phyloP scores from a whole-genome alignment of 257 asterid genomes.

The Capsicum baccatum region DNA sequence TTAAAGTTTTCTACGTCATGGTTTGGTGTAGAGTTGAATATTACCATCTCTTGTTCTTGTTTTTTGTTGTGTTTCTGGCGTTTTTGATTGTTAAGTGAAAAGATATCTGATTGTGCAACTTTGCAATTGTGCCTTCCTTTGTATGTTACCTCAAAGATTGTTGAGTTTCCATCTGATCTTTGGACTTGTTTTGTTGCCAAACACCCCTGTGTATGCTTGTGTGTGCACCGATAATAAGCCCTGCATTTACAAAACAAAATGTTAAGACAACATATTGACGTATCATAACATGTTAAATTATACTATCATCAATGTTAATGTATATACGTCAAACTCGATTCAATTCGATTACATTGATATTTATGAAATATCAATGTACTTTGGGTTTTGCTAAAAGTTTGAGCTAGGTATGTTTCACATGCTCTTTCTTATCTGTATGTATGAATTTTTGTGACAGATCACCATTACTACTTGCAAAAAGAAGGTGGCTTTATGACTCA shows the following conservation, averaged over 20 bases:
- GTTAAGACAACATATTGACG: neutral
- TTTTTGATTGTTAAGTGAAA: constrained; percentile 33
- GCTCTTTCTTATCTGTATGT: too few relatives aligned
- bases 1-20: constrained; percentile 42
- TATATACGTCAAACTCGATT: neutral
- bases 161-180: constrained; percentile 57
- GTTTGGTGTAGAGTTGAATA: constrained; percentile 27
- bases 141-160: constrained; percentile 61
- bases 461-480: neutral
- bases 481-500: neutral
- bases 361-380: too few relatives aligned
- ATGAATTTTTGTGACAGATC: too few relatives aligned
- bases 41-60: constrained; percentile 22
- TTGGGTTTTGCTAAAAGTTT: too few relatives aligned
- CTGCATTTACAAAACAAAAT: constrained; percentile 39
- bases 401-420: too few relatives aligned
- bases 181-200: constrained; percentile 84
- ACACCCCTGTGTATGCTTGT: constrained; percentile 76
- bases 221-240: constrained; percentile 87
- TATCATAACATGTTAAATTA: neutral
- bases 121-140: constrained; percentile 69
- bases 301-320: too few relatives aligned
- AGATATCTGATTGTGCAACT: constrained; percentile 17
- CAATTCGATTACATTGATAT: neutral
- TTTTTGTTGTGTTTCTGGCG: constrained; percentile 32